Conservation (phyloP, 164 flowering plant genomes). For the Macadamia integrifolia region DNA sequence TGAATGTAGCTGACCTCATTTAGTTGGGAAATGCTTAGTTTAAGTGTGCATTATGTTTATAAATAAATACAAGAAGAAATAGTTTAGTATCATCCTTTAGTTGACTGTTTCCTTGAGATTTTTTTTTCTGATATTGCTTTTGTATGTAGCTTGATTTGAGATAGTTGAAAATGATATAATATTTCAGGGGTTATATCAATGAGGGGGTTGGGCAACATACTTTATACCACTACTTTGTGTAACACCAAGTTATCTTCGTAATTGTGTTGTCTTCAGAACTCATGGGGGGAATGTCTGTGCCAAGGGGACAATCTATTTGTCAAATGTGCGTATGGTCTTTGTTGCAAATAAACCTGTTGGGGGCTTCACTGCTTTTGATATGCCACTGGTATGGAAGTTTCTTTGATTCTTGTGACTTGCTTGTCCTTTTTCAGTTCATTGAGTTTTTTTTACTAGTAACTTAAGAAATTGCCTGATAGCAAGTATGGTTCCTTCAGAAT, state of each 20-base stretch:
- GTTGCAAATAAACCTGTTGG: constrained; percentile 73
- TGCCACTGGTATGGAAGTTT: constrained; percentile 60
- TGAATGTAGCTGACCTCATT: no score
- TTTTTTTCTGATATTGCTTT: no score
- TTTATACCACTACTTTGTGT: background rate
- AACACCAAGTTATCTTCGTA: background rate
- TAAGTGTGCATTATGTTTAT: no score
- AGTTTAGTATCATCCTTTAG: no score
- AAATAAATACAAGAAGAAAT: no score
- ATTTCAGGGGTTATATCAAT: background rate
- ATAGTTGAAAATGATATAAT: background rate
- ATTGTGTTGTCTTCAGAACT: constrained; percentile 26
- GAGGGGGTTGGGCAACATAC: no score
- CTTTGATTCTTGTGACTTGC: background rate
- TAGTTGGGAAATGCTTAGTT: no score
- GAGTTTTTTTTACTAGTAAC: background rate
- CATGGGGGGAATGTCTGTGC: constrained; percentile 58
- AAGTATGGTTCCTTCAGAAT: no score
- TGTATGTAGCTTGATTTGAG: no score
- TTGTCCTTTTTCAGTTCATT: background rate
- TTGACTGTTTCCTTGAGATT: no score
- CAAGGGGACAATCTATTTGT: constrained; percentile 79
- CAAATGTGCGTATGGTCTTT: constrained; percentile 88
- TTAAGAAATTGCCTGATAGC: no score
- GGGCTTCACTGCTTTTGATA: constrained; percentile 58